These are phyloP conservation scores for Pseudozyma tsukubaensis DNA, from an alignment of 1,284 basidiomycete genomes.

Conservation along the genomic window DNA sequence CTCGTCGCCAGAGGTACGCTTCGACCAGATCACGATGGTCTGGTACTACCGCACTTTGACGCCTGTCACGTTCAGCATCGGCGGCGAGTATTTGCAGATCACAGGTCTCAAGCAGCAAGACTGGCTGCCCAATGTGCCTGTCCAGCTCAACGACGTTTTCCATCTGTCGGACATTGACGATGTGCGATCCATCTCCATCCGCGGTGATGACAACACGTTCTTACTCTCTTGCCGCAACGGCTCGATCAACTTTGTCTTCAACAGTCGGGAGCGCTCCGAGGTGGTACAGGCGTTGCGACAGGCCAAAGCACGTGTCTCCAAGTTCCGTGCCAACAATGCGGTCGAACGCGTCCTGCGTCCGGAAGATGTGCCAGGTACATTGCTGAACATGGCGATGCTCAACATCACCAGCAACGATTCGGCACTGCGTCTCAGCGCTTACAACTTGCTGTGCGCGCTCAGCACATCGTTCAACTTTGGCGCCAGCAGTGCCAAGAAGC, in stretches of 20 bases:
- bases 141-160: constrained; percentile 60
- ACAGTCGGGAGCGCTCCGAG: constrained; percentile 57
- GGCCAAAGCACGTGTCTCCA: constrained; percentile 60
- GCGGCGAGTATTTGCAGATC: constrained; percentile 63
- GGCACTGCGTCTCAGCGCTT: constrained; percentile 57
- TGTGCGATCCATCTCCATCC: constrained; percentile 58
- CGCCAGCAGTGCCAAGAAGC: constrained; percentile 57
- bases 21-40: constrained; percentile 61
- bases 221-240: constrained; percentile 62
- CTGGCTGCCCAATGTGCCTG: constrained; percentile 39
- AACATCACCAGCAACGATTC: constrained; percentile 62
- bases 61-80: constrained; percentile 60
- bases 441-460: constrained; percentile 65
- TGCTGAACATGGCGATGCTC: constrained; percentile 68
- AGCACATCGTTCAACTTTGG: constrained; percentile 66
- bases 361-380: constrained; percentile 62
- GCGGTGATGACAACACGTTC: constrained; percentile 67
- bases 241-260: constrained; percentile 62
- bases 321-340: constrained; percentile 51
- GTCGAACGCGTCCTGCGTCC: constrained; percentile 58
- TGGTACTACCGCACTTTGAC: constrained; percentile 64
- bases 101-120: constrained; percentile 58
- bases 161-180: constrained; percentile 65
- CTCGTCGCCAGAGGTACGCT: constrained; percentile 45
- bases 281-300: constrained; percentile 64